Percentiles rank a stretch among this genome's conserved stretches.
Evolutionary conservation across 1,284 basidiomycete genomes (phyloP).

Genomic region (Hortiboletus rubellus): DNA sequence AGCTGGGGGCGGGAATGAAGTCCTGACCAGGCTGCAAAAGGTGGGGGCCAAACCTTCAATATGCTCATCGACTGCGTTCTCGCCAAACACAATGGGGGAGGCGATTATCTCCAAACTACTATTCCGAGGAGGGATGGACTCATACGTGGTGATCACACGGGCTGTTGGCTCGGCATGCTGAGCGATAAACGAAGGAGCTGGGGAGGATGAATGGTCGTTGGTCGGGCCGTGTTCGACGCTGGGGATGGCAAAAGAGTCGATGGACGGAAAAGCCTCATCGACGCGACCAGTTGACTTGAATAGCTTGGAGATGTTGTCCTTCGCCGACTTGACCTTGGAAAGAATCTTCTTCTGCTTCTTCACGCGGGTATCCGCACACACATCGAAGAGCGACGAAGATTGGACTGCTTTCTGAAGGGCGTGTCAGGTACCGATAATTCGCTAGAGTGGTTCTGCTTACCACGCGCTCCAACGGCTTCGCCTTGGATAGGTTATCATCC

Average conservation of each 20-base stretch:
- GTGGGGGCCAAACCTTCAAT: neutral
- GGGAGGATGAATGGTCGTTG: neutral
- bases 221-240: neutral
- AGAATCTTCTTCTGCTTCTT: conserved; percentile 12
- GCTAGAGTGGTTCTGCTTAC: conserved; percentile 6
- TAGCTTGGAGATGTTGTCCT: conserved; percentile 18
- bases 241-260: neutral
- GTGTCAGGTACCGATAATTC: neutral
- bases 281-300: conserved; percentile 13
- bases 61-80: neutral
- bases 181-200: neutral
- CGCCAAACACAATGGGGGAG: neutral
- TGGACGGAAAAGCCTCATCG: neutral
- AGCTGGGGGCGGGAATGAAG: neutral
- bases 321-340: conserved; percentile 17
- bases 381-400: neutral
- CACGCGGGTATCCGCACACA: neutral
- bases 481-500: neutral
- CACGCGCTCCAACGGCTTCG: neutral
- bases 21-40: neutral
- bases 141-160: neutral
- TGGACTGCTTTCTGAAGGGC: neutral
- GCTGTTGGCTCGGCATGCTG: neutral
- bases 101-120: neutral
- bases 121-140: neutral